A percentile compares a stretch with the other conserved stretches of the same genome.
Evolutionary conservation across 1,284 basidiomycete species (phyloP).

Genomic region (Cystobasidium slooffiae): DNA sequence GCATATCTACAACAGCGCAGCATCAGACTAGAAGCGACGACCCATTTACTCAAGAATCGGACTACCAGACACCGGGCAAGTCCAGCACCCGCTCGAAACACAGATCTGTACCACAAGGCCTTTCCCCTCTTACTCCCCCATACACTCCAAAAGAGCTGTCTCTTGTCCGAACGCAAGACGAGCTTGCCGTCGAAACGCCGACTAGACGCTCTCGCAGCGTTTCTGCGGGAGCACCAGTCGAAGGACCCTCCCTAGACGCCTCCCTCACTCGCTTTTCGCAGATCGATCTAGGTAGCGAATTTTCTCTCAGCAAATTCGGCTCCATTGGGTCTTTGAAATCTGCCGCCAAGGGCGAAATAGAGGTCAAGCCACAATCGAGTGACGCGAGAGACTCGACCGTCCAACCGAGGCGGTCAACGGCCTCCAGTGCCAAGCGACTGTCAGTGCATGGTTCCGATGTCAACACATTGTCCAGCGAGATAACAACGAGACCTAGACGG

Average conservation of each 20-base stretch:
- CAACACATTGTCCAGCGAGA: neutral
- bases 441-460: neutral
- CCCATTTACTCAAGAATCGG: neutral
- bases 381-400: neutral
- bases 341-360: neutral
- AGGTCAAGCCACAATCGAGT: neutral
- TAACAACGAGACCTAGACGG: constrained; percentile 8
- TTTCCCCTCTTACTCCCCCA: constrained; percentile 7
- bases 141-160: constrained; percentile 21
- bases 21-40: neutral
- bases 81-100: neutral
- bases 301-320: constrained; percentile 26
- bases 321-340: neutral
- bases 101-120: neutral
- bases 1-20: neutral
- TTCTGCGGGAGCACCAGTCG: constrained; percentile 10
- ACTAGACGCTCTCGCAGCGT: constrained; percentile 25
- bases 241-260: constrained; percentile 17
- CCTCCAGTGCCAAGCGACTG: neutral
- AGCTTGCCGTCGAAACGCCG: constrained; percentile 6
- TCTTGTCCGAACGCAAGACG: neutral
- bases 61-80: constrained; percentile 9
- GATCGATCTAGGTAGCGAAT: constrained; percentile 37
- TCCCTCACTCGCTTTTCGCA: constrained; percentile 38
- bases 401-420: neutral